These are phyloP conservation scores for Perkinsus chesapeaki DNA, from an alignment of 169 alveolate species.

Conservation along the genomic window DNA sequence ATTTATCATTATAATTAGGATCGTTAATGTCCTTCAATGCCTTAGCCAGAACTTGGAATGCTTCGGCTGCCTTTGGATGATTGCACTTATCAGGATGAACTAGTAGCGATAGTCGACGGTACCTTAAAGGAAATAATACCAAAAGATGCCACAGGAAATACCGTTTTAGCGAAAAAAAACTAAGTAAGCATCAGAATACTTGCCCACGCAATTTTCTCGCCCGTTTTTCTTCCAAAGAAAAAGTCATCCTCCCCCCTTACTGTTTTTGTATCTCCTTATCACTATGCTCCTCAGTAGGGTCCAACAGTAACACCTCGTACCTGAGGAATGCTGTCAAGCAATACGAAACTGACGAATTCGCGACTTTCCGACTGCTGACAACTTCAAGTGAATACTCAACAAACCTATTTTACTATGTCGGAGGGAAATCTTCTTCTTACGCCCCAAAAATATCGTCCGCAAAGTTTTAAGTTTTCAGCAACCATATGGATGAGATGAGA, in stretches of 20 bases:
- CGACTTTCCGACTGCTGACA: too few relatives aligned
- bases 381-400: too few relatives aligned
- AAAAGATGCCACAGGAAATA: too few relatives aligned
- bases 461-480: too few relatives aligned
- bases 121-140: background rate
- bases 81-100: constrained; percentile 48
- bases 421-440: too few relatives aligned
- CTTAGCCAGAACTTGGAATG: constrained; percentile 24
- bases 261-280: background rate
- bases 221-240: background rate
- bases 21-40: constrained; percentile 20
- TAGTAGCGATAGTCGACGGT: constrained; percentile 36
- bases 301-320: background rate
- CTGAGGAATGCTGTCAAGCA: too few relatives aligned
- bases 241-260: background rate
- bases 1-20: background rate
- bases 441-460: too few relatives aligned
- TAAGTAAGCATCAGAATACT: too few relatives aligned
- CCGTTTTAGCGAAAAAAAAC: too few relatives aligned
- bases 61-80: constrained; percentile 38
- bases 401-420: too few relatives aligned
- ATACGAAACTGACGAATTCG: too few relatives aligned
- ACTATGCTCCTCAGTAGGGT: background rate
- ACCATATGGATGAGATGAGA: too few relatives aligned
- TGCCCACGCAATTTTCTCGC: background rate